A percentile compares a stretch with the other conserved stretches of the same genome.
Evolutionary conservation across 2,329 filamentous ascomycete species (phyloP).

Genomic region (Mycocentrospora acerina): DNA sequence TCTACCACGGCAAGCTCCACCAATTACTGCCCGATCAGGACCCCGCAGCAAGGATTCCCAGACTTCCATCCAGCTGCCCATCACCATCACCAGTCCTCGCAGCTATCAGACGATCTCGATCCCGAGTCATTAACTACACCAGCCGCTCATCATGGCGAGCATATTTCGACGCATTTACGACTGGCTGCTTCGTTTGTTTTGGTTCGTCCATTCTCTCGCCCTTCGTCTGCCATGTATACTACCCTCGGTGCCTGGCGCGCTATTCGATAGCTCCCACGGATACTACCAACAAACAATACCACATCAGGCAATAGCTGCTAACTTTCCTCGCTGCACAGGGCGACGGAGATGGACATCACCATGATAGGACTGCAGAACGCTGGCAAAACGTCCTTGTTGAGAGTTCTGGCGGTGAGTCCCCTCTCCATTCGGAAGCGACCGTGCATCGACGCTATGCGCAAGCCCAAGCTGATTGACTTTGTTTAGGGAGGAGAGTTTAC

Average conservation of each 20-base stretch:
- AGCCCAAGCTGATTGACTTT: constrained; percentile 24
- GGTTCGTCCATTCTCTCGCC: constrained; percentile 60
- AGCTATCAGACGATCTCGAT: constrained; percentile 22
- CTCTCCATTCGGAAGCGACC: constrained; percentile 35
- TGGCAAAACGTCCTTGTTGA: constrained; percentile 91
- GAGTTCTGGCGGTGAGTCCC: constrained; percentile 85
- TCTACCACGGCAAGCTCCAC: constrained; percentile 30
- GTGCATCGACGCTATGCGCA: constrained; percentile 25
- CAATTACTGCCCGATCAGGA: constrained; percentile 27
- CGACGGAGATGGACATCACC: constrained; percentile 99
- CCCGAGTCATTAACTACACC: constrained; percentile 37
- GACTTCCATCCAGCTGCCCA: constrained; percentile 30
- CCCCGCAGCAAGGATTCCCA: constrained; percentile 43
- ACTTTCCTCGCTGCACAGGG: constrained; percentile 59
- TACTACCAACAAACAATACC: too few relatives aligned
- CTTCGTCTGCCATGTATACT: constrained; percentile 10
- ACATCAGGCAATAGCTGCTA: constrained; percentile 17
- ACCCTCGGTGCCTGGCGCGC: constrained; percentile 30
- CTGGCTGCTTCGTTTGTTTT: constrained; percentile 97
- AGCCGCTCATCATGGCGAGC: constrained; percentile 67
- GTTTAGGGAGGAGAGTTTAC: constrained; percentile 94
- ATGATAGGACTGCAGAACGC: constrained; percentile 99
- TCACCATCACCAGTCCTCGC: constrained; percentile 29
- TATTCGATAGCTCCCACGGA: constrained; percentile 24
- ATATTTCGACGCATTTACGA: constrained; percentile 95